Conservation (phyloP, 1,284 basidiomycete genomes). For the Malassezia slooffiae region DNA sequence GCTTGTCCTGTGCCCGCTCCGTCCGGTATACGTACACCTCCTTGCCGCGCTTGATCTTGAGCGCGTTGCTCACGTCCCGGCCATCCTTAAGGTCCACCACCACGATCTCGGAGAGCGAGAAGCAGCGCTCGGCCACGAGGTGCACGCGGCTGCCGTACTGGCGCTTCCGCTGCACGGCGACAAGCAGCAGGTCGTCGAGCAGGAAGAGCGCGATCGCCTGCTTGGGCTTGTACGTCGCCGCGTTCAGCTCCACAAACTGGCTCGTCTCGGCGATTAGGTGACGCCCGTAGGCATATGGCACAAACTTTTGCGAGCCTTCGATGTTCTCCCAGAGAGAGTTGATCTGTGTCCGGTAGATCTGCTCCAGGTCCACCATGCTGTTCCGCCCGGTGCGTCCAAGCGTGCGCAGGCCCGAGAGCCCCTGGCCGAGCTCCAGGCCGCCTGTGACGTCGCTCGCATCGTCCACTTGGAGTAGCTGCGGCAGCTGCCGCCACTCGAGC, state of each 20-base stretch:
- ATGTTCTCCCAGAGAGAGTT: conserved; percentile 78
- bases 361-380: conserved; percentile 60
- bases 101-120: conserved; percentile 79
- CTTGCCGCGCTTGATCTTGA: conserved; percentile 86
- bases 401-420: conserved; percentile 2
- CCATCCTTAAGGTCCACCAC: conserved; percentile 92
- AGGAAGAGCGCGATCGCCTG: conserved; percentile 79
- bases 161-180: conserved; percentile 56
- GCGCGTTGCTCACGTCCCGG: conserved; percentile 79
- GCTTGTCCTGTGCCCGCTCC: conserved; percentile 71
- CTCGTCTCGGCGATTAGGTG: conserved; percentile 82
- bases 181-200: conserved; percentile 78
- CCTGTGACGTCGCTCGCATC: no score
- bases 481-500: conserved; percentile 64
- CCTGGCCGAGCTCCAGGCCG: no score
- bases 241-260: conserved; percentile 71
- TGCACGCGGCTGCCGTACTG: conserved; percentile 51
- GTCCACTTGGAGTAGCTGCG: conserved; percentile 33
- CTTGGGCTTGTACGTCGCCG: conserved; percentile 87
- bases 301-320: conserved; percentile 91
- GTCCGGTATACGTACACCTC: conserved; percentile 88
- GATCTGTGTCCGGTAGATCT: conserved; percentile 87
- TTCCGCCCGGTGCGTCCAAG: conserved; percentile 17
- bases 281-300: conserved; percentile 75
- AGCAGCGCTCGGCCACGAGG: conserved; percentile 82